Percentiles rank a stretch among this genome's conserved stretches.
Evolutionary conservation across 108 stramenopile genomes (phyloP).

Genomic region (Asterionellopsis glacialis): DNA sequence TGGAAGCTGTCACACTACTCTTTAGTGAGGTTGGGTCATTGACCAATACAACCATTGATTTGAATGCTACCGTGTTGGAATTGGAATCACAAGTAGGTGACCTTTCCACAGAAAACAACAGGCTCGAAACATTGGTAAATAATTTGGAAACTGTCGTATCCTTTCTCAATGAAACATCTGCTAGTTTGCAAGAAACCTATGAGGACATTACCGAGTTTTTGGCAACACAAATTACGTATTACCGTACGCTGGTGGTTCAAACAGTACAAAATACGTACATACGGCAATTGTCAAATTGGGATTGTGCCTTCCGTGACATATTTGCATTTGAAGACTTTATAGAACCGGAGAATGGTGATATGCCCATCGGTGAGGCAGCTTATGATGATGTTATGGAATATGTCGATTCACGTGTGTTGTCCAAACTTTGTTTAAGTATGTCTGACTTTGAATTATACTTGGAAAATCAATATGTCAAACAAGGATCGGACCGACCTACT

Average conservation of each 20-base stretch:
- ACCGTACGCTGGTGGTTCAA: constrained; percentile 9
- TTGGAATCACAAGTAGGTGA: constrained; percentile 1
- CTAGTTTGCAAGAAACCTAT: neutral
- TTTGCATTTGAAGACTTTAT: neutral
- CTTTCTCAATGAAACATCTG: constrained; percentile 33
- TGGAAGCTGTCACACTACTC: constrained; percentile 10
- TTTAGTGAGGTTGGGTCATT: constrained; percentile 10
- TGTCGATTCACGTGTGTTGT: constrained; percentile 27
- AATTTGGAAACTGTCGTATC: constrained; percentile 16
- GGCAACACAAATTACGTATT: constrained; percentile 19
- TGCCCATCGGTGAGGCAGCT: neutral
- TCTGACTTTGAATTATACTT: constrained; percentile 23
- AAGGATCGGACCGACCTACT: neutral
- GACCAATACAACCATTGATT: neutral
- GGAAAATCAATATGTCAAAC: neutral
- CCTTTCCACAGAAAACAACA: constrained; percentile 20
- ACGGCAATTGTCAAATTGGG: constrained; percentile 22
- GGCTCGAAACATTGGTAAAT: constrained; percentile 17
- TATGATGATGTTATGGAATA: constrained; percentile 18
- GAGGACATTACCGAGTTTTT: constrained; percentile 16
- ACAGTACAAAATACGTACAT: constrained; percentile 28
- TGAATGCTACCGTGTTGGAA: neutral
- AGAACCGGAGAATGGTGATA: neutral
- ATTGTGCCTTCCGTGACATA: constrained; percentile 10
- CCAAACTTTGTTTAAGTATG: constrained; percentile 28